These are phyloP conservation scores for Seiridium unicorne DNA, from an alignment of 2,329 filamentous ascomycete species.

Conservation along the genomic window DNA sequence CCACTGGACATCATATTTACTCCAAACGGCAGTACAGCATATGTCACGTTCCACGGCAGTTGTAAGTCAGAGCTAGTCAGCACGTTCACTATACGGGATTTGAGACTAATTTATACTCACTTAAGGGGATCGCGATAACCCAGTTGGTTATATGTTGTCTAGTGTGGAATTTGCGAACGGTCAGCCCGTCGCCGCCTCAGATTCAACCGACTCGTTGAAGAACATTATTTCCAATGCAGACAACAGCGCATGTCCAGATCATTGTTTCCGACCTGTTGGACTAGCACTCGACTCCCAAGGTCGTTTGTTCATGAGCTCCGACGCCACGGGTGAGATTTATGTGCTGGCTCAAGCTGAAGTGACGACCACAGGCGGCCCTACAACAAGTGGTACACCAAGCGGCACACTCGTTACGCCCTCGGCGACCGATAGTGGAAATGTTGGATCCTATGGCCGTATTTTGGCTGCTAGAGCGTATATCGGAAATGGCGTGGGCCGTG, in stretches of 20 bases:
- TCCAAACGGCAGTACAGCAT: constrained; percentile 54
- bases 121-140: constrained; percentile 38
- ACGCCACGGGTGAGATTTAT: constrained; percentile 14
- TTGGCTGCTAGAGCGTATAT: not conserved
- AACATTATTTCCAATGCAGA: constrained; percentile 57
- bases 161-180: constrained; percentile 39
- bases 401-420: not conserved
- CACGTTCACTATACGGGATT: not conserved
- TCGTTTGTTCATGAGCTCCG: constrained; percentile 14
- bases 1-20: constrained; percentile 72
- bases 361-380: not conserved
- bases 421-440: not conserved
- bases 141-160: constrained; percentile 46
- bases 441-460: not conserved
- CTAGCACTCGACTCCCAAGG: constrained; percentile 36
- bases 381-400: not conserved
- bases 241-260: constrained; percentile 47
- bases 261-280: constrained; percentile 63
- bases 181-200: constrained; percentile 33
- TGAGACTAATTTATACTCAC: not conserved
- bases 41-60: constrained; percentile 69
- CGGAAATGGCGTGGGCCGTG: not conserved
- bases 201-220: constrained; percentile 43
- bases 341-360: constrained; percentile 8
- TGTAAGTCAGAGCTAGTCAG: constrained; percentile 42